These are phyloP conservation scores for Penicillium verrucosum DNA, from an alignment of 2,329 filamentous ascomycete genomes.

Conservation along the genomic window DNA sequence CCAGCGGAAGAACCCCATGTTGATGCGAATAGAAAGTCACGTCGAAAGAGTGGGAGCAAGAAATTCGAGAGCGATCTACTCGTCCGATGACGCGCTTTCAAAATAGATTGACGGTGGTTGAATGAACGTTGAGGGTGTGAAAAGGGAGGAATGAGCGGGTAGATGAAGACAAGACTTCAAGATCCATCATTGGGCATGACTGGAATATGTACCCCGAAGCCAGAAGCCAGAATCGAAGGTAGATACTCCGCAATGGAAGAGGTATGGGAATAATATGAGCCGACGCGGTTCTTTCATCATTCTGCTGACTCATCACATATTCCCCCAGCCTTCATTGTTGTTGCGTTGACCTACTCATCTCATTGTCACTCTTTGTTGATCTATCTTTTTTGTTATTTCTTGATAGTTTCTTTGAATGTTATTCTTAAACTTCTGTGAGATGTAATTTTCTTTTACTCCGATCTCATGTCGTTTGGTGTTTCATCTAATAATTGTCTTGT, in stretches of 20 bases:
- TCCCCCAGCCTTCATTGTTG: not conserved
- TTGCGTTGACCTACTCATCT: not conserved
- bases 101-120: not conserved
- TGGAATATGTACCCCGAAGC: slow-evolving; percentile 1
- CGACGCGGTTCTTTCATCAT: slow-evolving; percentile 6
- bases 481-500: not conserved
- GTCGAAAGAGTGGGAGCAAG: not conserved
- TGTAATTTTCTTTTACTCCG: not conserved
- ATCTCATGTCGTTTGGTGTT: not conserved
- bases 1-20: slow-evolving; percentile 10
- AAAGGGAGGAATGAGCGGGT: not conserved
- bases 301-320: slow-evolving; percentile 7
- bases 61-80: not conserved
- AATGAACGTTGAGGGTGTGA: slow-evolving; percentile 1
- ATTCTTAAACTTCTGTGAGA: not conserved
- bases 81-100: slow-evolving; percentile 8
- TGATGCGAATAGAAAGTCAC: not conserved
- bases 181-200: slow-evolving; percentile 16
- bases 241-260: slow-evolving; percentile 1
- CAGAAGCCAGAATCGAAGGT: not conserved
- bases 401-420: not conserved
- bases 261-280: slow-evolving; percentile 5
- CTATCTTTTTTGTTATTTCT: not conserved
- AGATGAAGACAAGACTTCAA: not conserved
- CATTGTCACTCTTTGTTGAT: not conserved